phyloP scores from a whole-genome alignment of 1,284 basidiomycete species.

The Heterobasidion annosum region DNA sequence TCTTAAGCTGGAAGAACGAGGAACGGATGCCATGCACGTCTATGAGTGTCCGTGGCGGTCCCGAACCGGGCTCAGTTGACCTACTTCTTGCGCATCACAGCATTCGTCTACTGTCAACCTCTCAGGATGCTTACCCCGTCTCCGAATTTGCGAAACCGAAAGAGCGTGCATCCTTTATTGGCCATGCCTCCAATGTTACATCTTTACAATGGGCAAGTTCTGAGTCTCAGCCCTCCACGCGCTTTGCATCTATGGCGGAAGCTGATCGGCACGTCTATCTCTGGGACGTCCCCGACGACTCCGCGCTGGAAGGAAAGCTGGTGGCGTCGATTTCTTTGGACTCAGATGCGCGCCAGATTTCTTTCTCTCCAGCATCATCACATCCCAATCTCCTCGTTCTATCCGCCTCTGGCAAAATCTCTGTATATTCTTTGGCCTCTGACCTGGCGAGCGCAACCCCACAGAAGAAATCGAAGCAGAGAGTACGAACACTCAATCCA shows the following conservation, averaged over 20 bases:
- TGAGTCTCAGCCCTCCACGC: slow-evolving; percentile 13
- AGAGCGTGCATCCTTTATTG: slow-evolving; percentile 47
- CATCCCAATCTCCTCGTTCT: slow-evolving; percentile 45
- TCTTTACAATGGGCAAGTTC: slow-evolving; percentile 33
- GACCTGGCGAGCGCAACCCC: slow-evolving; percentile 31
- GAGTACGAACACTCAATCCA: slow-evolving; percentile 40
- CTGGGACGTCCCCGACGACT: slow-evolving; percentile 41
- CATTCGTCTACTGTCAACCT: slow-evolving; percentile 41
- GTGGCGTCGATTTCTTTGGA: slow-evolving; percentile 62
- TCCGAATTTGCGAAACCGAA: slow-evolving; percentile 30
- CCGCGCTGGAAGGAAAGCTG: slow-evolving; percentile 41
- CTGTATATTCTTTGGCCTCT: slow-evolving; percentile 50
- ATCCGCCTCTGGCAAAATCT: slow-evolving; percentile 59
- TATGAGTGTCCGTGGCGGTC: slow-evolving; percentile 31
- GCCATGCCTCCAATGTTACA: slow-evolving; percentile 54
- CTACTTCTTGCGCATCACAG: slow-evolving; percentile 52
- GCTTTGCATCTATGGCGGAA: slow-evolving; percentile 60
- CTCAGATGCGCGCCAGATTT: slow-evolving; percentile 52
- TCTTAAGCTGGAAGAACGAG: slow-evolving; percentile 43
- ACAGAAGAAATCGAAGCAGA: slow-evolving; percentile 27
- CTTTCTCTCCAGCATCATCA: slow-evolving; percentile 27
- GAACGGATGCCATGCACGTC: slow-evolving; percentile 49
- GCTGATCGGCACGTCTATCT: slow-evolving; percentile 69
- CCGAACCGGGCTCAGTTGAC: slow-evolving; percentile 25
- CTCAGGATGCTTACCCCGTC: slow-evolving; percentile 17